phyloP scores from a whole-genome alignment of 176 grass and related monocot species.

The Otatea glauca region DNA sequence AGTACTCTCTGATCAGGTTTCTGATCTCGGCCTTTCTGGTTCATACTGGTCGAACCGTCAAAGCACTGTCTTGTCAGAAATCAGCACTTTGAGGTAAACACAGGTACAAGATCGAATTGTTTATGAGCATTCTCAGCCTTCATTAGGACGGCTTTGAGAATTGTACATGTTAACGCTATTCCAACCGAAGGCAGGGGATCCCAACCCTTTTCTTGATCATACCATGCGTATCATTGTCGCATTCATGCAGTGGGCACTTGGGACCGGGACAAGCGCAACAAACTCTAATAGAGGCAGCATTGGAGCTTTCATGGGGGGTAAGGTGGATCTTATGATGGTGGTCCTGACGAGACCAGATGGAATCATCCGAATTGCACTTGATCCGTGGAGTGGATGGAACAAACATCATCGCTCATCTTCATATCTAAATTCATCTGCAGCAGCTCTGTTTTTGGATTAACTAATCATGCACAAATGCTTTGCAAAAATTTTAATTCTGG shows the following conservation, averaged over 20 bases:
- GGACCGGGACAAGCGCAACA: constrained; percentile 12
- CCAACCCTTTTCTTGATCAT: neutral
- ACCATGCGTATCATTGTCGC: neutral
- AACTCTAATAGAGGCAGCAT: neutral
- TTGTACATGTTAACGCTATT: neutral
- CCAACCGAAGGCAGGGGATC: neutral
- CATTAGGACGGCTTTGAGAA: neutral
- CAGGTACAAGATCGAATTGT: neutral
- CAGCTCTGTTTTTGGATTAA: too few species aligned
- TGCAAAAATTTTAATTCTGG: neutral
- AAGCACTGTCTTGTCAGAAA: neutral
- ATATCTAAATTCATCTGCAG: neutral
- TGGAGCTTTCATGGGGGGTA: constrained; percentile 10
- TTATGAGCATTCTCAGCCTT: neutral
- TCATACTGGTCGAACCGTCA: neutral
- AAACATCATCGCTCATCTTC: neutral
- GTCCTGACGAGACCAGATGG: constrained; percentile 5
- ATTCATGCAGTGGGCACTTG: neutral
- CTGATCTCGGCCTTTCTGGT: neutral
- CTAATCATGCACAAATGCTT: neutral
- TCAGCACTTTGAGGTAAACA: neutral
- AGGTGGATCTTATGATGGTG: constrained; percentile 1
- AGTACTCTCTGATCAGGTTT: neutral
- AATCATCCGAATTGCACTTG: neutral
- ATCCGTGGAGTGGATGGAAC: too few species aligned